Evolutionary conservation across 495 filamentous ascomycete species (phyloP).

Genomic region (Penicillium longicatenatum): DNA sequence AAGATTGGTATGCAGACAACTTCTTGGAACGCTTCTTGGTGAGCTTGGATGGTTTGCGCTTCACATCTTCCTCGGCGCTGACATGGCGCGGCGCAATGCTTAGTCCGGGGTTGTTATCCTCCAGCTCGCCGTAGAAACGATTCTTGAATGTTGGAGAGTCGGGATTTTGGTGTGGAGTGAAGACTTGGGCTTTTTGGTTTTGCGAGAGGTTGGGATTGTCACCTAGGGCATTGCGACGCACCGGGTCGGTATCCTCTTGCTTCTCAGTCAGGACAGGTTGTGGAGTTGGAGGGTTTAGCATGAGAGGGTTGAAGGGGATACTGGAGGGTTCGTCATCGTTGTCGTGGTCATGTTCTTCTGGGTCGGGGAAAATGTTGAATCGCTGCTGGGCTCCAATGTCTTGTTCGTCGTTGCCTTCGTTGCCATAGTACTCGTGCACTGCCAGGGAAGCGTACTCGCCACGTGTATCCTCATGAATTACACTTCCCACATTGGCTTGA

Average conservation of each 20-base stretch:
- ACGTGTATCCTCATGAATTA: constrained; percentile 38
- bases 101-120: constrained; percentile 20
- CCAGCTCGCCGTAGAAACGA: constrained; percentile 43
- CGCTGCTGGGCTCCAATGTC: constrained; percentile 39
- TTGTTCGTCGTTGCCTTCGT: constrained; percentile 41
- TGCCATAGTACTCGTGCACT: constrained; percentile 39
- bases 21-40: constrained; percentile 38
- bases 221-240: constrained; percentile 32
- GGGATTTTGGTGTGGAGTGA: constrained; percentile 14
- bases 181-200: constrained; percentile 21
- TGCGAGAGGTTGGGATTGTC: constrained; percentile 41
- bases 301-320: constrained; percentile 50
- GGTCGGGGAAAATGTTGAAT: constrained; percentile 50
- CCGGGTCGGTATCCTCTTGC: constrained; percentile 26
- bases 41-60: constrained; percentile 34
- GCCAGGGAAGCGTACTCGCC: constrained; percentile 47
- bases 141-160: constrained; percentile 29
- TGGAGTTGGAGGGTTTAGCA: constrained; percentile 56
- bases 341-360: constrained; percentile 44
- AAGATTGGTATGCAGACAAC: constrained; percentile 33
- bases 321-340: constrained; percentile 36
- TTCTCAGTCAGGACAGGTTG: constrained; percentile 32
- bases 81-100: constrained; percentile 28
- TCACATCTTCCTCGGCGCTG: constrained; percentile 21
- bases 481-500: constrained; percentile 32